phyloP scores from a whole-genome alignment of 306 rosid species.

The Quercus dentata region DNA sequence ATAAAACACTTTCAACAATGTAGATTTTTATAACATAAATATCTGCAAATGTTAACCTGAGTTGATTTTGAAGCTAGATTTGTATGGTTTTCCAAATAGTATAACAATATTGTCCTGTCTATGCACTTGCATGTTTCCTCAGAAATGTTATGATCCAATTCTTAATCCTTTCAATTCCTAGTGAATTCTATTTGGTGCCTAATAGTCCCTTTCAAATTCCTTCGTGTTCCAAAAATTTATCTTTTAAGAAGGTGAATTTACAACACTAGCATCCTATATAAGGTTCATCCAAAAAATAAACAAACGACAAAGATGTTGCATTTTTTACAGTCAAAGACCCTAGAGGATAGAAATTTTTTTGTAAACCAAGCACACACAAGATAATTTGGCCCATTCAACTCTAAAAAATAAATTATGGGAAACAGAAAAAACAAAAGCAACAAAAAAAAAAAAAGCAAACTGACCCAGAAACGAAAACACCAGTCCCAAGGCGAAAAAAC shows the following conservation, averaged over 20 bases:
- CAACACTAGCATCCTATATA: neutral
- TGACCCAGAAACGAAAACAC: conserved; percentile 83
- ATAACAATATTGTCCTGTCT: neutral
- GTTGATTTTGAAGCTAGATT: neutral
- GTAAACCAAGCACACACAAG: too few species aligned
- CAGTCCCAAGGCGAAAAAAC: conserved; percentile 74
- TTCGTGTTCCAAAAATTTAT: neutral
- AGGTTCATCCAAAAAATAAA: neutral
- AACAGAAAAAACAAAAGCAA: neutral
- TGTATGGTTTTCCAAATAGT: neutral
- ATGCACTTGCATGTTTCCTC: neutral
- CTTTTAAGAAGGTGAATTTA: neutral
- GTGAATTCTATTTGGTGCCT: neutral
- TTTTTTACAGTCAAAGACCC: too few species aligned
- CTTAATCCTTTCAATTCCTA: neutral
- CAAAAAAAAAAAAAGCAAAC: neutral
- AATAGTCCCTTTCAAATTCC: neutral
- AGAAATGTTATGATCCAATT: neutral
- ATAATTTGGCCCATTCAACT: too few species aligned
- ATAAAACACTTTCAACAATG: conserved; percentile 2
- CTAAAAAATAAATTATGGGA: too few species aligned
- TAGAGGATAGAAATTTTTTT: too few species aligned
- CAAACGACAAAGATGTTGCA: neutral
- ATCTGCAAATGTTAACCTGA: neutral
- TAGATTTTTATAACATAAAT: neutral